Base-by-base conservation (phyloP, 2,329 filamentous ascomycete genomes). In the Epichloe sylvatica region DNA sequence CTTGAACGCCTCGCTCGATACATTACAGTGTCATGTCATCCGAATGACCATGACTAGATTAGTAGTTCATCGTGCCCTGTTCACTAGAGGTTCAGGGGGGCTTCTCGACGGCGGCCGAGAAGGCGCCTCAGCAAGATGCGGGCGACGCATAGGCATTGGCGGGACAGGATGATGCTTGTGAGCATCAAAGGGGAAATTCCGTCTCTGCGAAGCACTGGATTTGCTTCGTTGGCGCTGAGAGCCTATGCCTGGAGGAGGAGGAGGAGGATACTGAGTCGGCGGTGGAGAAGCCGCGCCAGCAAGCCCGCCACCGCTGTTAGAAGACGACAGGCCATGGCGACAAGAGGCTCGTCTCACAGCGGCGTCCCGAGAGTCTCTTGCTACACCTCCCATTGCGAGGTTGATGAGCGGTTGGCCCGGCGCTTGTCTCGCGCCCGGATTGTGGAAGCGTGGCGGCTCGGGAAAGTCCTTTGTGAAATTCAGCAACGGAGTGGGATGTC, bases 381-480 rank as follows among this genome's bases (percentile, higher is more conserved):
- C 9, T 8, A 56, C 52, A 30, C 57, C 60, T 8, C 65, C 57
- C 47, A 59, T 68, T 11, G 71, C 72, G 46, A 70, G 67, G 47
- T 74, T 71, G 44, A 77, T 70, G 0, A 77, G 64, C 9, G 70
- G 71, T 11, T 67, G 64, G 17, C 60, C 56, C 4, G 54, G 46
- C 0, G 67, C 64, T 4, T 65, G 64, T 12, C 64, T 67, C n/a
- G 73, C 63, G 19, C 70, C 71, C 42, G 66, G 67, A 4, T 77
- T 23, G 25, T 69, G 70, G 48, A 69, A 64, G 59, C 74, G 73
- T 62, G 82, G 72, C 17, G 81, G 81, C 53, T 84, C 81, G 46
- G 75, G 71, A 59, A 82, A 84, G 45, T 72, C 70, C 0, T 80
- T 59, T 36, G 56, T 81, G 39, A 88, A 71, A 58, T 86, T 84